phyloP scores from a whole-genome alignment of 2,329 filamentous ascomycete species.

The Colletotrichum sidae region DNA sequence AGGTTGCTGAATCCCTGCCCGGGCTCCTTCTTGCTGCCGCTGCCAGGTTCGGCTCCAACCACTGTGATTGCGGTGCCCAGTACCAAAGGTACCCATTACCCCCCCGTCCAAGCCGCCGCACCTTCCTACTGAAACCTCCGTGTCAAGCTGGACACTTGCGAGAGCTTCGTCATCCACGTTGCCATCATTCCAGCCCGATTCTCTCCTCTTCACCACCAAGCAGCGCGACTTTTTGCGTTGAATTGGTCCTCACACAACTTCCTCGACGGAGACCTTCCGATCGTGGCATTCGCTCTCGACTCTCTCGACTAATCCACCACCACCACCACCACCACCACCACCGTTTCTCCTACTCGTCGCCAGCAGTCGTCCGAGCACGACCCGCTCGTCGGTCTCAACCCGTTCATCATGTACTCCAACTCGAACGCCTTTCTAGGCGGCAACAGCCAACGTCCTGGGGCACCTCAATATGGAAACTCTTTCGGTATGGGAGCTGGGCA shows the following conservation, averaged over 20 bases:
- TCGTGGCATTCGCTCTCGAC: conserved; percentile 14
- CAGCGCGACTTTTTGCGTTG: not conserved
- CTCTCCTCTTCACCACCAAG: not conserved
- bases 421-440: conserved; percentile 88
- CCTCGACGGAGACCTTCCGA: conserved; percentile 27
- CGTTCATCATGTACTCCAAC: conserved; percentile 82
- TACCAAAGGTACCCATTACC: conserved; percentile 3
- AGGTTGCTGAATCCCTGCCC: conserved; percentile 24
- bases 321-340: not conserved
- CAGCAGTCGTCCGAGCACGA: conserved; percentile 30
- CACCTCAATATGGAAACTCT: conserved; percentile 69
- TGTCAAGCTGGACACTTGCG: conserved; percentile 39
- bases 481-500: conserved; percentile 60
- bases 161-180: conserved; percentile 40
- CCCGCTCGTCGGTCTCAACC: conserved; percentile 23
- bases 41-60: conserved; percentile 36
- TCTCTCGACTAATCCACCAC: conserved; percentile 10
- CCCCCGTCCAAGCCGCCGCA: conserved; percentile 36
- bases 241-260: conserved; percentile 6
- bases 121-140: conserved; percentile 37
- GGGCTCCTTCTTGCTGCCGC: conserved; percentile 2
- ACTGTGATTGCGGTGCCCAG: no score
- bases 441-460: conserved; percentile 79
- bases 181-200: conserved; percentile 27
- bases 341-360: conserved; percentile 22